Conservation (phyloP, 169 alveolate species). For the Fabrea salina region DNA sequence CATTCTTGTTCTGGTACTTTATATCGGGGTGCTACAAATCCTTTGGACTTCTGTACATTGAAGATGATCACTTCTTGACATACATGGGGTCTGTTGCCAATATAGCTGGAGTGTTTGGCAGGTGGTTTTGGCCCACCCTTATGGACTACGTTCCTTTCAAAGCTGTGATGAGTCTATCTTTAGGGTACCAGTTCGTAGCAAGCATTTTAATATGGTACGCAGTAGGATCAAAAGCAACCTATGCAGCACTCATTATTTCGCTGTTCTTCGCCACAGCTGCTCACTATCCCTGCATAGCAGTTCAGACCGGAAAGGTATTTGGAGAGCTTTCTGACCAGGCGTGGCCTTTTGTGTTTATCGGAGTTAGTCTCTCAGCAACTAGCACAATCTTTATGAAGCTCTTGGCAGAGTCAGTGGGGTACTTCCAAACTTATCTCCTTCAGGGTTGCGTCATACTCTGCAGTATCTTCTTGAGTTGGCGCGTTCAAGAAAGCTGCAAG, state of each 20-base stretch:
- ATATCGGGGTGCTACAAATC: background rate
- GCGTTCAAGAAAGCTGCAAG: background rate
- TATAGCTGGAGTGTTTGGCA: background rate
- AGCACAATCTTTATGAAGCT: background rate
- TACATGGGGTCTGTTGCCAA: background rate
- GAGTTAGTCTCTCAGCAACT: background rate
- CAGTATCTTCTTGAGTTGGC: background rate
- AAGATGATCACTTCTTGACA: background rate
- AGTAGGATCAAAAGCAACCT: background rate
- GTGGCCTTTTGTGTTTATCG: background rate
- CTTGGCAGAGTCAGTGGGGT: background rate
- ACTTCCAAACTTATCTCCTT: background rate
- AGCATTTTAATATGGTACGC: background rate
- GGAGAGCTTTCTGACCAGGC: no score
- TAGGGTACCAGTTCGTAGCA: background rate
- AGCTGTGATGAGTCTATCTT: background rate
- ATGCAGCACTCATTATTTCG: background rate
- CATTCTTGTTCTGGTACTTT: background rate
- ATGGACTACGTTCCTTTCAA: background rate
- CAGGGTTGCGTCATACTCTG: background rate
- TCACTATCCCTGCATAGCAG: background rate
- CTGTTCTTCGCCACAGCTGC: background rate
- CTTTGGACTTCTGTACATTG: background rate
- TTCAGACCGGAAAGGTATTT: background rate
- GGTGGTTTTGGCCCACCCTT: background rate